Evolutionary conservation across 2,329 filamentous ascomycete genomes (phyloP).

Genomic region (Aspergillus sp.): DNA sequence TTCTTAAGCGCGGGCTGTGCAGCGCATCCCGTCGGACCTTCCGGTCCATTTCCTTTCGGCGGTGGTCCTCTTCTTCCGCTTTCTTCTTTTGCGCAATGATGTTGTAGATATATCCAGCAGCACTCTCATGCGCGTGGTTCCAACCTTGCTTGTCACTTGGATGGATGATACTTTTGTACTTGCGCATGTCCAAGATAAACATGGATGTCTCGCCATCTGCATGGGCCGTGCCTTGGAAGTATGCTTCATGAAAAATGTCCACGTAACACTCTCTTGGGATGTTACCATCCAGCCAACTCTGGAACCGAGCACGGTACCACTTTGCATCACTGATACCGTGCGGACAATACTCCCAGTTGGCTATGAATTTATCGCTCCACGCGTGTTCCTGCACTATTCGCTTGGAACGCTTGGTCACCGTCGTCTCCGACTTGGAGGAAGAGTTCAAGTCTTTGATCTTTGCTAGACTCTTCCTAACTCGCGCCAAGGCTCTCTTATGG

Average conservation of each 20-base stretch:
- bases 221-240: slow-evolving; percentile 39
- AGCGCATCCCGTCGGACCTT: slow-evolving; percentile 20
- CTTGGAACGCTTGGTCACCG: background rate
- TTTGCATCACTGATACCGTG: slow-evolving; percentile 18
- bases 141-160: slow-evolving; percentile 27
- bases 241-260: slow-evolving; percentile 35
- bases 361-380: slow-evolving; percentile 19
- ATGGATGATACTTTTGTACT: slow-evolving; percentile 21
- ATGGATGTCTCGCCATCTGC: slow-evolving; percentile 34
- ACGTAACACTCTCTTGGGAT: slow-evolving; percentile 21
- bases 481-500: slow-evolving; percentile 12
- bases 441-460: background rate
- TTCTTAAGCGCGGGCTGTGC: slow-evolving; percentile 18
- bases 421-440: background rate
- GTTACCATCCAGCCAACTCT: slow-evolving; percentile 31
- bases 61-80: slow-evolving; percentile 26
- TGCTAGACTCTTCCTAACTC: slow-evolving; percentile 2
- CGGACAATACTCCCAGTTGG: slow-evolving; percentile 35
- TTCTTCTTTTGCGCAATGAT: slow-evolving; percentile 25
- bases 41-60: slow-evolving; percentile 16
- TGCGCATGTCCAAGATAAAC: slow-evolving; percentile 27
- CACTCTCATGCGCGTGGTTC: slow-evolving; percentile 43
- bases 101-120: slow-evolving; percentile 37
- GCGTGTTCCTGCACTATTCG: background rate
- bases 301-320: slow-evolving; percentile 25